phyloP scores from a whole-genome alignment of 139 green algal genomes.

The Gonium pectorale region DNA sequence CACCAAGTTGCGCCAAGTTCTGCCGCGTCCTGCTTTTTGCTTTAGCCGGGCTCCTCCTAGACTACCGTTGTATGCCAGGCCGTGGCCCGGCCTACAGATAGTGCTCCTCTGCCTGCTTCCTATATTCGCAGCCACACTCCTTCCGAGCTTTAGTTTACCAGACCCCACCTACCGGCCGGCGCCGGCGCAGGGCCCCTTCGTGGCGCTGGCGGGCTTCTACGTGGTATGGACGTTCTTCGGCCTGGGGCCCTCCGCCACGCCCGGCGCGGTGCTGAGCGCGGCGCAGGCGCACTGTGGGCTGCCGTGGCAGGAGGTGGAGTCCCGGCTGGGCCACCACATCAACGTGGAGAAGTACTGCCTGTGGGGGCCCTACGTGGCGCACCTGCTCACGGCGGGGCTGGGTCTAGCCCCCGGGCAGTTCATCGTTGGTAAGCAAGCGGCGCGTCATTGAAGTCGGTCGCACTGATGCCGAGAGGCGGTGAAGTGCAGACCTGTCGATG shows the following conservation, averaged over 20 bases:
- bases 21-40: background rate
- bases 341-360: conserved; percentile 88
- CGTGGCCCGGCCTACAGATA: too few relatives aligned
- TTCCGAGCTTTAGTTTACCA: too few relatives aligned
- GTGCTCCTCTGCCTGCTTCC: too few relatives aligned
- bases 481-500: too few relatives aligned
- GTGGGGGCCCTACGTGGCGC: conserved; percentile 78
- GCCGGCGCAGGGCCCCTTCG: conserved; percentile 51
- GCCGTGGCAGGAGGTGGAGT: conserved; percentile 55
- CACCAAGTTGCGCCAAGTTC: too few relatives aligned
- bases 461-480: too few relatives aligned
- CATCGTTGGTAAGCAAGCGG: conserved; percentile 50
- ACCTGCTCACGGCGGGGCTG: conserved; percentile 78
- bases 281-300: conserved; percentile 54
- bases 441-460: too few relatives aligned
- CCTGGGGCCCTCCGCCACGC: conserved; percentile 26
- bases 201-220: conserved; percentile 82
- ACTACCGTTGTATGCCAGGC: too few relatives aligned
- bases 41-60: too few relatives aligned
- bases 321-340: conserved; percentile 53
- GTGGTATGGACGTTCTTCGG: conserved; percentile 85
- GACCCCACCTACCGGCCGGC: background rate
- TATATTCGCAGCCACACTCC: too few relatives aligned
- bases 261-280: conserved; percentile 53
- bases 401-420: conserved; percentile 58